Percentiles rank a stretch among this genome's conserved stretches.
phyloP scores from a whole-genome alignment of 345 rosid species.

The Brassica rapa region DNA sequence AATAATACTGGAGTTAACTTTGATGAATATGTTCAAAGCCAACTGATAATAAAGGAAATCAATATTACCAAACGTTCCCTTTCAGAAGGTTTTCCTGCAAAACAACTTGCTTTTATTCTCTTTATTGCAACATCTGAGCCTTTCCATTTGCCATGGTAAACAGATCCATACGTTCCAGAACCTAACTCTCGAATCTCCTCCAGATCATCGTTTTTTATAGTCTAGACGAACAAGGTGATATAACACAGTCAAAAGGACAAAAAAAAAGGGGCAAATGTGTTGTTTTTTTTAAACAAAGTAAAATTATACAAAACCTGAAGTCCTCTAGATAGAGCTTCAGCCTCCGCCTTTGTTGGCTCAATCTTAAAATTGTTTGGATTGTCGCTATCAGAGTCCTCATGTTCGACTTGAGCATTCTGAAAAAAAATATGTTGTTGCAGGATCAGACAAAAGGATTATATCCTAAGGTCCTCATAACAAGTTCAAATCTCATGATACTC shows the following conservation, averaged over 20 bases:
- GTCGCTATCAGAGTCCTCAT: slow-evolving; percentile 70
- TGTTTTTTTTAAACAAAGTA: background rate
- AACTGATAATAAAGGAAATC: background rate
- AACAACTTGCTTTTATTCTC: slow-evolving; percentile 98
- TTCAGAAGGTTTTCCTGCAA: slow-evolving; percentile 97
- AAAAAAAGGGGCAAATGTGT: background rate
- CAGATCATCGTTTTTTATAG: slow-evolving; percentile 83
- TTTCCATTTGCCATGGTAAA: slow-evolving; percentile 97
- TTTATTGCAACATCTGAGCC: slow-evolving; percentile 99
- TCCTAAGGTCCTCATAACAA: background rate
- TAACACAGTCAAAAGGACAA: slow-evolving; percentile 11
- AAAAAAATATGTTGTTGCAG: slow-evolving; percentile 25
- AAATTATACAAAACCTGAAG: slow-evolving; percentile 61
- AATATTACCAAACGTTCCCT: slow-evolving; percentile 73
- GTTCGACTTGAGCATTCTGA: slow-evolving; percentile 68
- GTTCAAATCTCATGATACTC: slow-evolving; percentile 42
- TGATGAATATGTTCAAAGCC: background rate
- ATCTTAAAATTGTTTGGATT: slow-evolving; percentile 59
- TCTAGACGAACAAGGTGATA: slow-evolving; percentile 50
- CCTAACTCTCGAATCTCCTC: slow-evolving; percentile 95
- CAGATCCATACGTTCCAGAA: slow-evolving; percentile 96
- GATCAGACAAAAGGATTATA: slow-evolving; percentile 17
- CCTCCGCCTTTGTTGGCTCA: slow-evolving; percentile 95
- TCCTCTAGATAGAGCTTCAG: slow-evolving; percentile 89
- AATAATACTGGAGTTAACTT: slow-evolving; percentile 1